Evolutionary conservation across 495 filamentous ascomycete species (phyloP).

Genomic region (Cercophora sp.): DNA sequence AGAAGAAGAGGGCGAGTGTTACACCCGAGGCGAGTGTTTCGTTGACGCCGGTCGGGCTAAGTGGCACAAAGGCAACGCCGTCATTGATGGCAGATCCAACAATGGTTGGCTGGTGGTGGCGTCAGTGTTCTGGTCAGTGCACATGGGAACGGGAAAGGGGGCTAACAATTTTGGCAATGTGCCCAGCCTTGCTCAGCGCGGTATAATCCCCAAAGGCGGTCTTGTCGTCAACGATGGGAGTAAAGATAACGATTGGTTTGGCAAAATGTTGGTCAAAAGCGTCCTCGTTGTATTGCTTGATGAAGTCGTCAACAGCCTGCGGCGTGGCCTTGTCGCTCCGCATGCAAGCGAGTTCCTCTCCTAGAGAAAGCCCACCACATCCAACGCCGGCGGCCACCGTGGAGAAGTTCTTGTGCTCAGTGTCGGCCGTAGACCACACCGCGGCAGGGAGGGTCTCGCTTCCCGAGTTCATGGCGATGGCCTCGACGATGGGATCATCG

Average conservation of each 20-base stretch:
- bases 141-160: not conserved
- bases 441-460: conserved; percentile 43
- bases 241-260: too few relatives aligned
- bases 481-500: conserved; percentile 42
- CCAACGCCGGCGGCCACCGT: conserved; percentile 27
- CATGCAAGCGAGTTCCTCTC: conserved; percentile 44
- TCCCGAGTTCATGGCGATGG: conserved; percentile 53
- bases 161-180: conserved; percentile 22
- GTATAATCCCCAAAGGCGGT: conserved; percentile 46
- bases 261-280: conserved; percentile 23
- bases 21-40: conserved; percentile 1
- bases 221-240: conserved; percentile 13
- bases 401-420: conserved; percentile 30
- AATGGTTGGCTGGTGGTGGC: conserved; percentile 14
- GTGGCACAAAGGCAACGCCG: conserved; percentile 17
- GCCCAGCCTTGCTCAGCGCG: not conserved
- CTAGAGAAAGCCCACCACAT: conserved; percentile 38
- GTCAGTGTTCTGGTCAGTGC: not conserved
- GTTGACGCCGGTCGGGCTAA: conserved; percentile 12
- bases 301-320: conserved; percentile 31
- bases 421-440: conserved; percentile 23
- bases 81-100: conserved; percentile 22
- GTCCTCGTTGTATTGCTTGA: conserved; percentile 33
- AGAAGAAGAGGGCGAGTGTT: conserved; percentile 24
- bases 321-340: conserved; percentile 27